A percentile compares a stretch with the other conserved stretches of the same genome.
Conservation (phyloP, 176 grass and related monocot species). For the Cocos nucifera region DNA sequence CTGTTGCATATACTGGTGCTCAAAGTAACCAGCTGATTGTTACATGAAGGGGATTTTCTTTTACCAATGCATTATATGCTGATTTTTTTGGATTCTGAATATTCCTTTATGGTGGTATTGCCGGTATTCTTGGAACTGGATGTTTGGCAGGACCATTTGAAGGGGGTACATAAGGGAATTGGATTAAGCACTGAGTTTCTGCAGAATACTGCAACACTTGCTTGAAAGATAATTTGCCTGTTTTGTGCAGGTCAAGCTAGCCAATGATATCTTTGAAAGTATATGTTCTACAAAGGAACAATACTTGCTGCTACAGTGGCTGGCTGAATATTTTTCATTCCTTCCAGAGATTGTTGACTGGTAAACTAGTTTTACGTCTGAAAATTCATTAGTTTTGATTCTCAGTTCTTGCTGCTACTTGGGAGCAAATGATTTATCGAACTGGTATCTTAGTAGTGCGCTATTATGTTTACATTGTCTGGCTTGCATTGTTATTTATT, state of each 20-base stretch:
- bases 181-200: slow-evolving; percentile 11
- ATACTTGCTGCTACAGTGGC: slow-evolving; percentile 22
- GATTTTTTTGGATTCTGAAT: too few species aligned
- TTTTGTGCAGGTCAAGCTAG: slow-evolving; percentile 22
- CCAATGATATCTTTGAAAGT: slow-evolving; percentile 11
- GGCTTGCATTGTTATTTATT: background rate
- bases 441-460: too few species aligned
- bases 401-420: slow-evolving; percentile 2
- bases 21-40: too few species aligned
- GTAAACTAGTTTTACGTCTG: slow-evolving; percentile 7
- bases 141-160: slow-evolving; percentile 1
- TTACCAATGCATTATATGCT: too few species aligned
- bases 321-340: slow-evolving; percentile 15
- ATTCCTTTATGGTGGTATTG: background rate
- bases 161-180: slow-evolving; percentile 3
- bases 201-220: slow-evolving; percentile 6
- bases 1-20: too few species aligned
- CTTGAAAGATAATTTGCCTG: slow-evolving; percentile 17
- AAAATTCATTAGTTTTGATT: slow-evolving; percentile 6
- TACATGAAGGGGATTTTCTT: too few species aligned
- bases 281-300: slow-evolving; percentile 22
- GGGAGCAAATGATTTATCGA: background rate
- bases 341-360: slow-evolving; percentile 14
- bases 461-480: background rate
- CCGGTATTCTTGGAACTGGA: background rate